Conservation (phyloP, 768 basidiomycete genomes). For the Coprinopsis strossmayeri region DNA sequence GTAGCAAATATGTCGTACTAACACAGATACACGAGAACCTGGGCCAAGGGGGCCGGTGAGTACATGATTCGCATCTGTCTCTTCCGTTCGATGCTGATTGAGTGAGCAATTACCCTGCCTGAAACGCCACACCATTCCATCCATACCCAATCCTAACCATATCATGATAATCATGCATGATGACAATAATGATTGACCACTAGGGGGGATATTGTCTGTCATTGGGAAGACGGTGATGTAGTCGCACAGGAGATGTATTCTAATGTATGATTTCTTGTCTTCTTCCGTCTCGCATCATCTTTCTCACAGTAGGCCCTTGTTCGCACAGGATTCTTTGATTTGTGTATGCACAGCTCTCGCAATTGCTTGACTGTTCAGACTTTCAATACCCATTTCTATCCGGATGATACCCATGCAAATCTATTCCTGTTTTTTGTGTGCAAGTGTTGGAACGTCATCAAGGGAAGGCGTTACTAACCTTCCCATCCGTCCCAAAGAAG, state of each 20-base stretch:
- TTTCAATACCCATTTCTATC: conserved; percentile 13
- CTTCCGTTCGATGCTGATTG: conserved; percentile 4
- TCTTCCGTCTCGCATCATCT: not conserved
- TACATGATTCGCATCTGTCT: conserved; percentile 11
- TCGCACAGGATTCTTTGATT: conserved; percentile 54
- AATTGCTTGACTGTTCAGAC: conserved; percentile 26
- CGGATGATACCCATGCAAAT: conserved; percentile 19
- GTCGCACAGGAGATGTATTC: conserved; percentile 74
- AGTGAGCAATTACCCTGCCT: too few relatives aligned
- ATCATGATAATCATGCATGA: not conserved
- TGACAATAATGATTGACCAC: not conserved
- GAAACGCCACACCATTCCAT: too few relatives aligned
- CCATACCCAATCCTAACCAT: too few relatives aligned
- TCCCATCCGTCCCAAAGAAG: too few relatives aligned
- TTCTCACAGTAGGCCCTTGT: conserved; percentile 11
- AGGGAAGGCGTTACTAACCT: too few relatives aligned
- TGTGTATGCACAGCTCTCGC: conserved; percentile 47
- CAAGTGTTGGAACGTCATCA: too few relatives aligned
- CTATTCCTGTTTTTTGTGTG: too few relatives aligned
- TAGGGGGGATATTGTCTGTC: conserved; percentile 77
- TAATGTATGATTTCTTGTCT: conserved; percentile 47
- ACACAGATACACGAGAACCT: conserved; percentile 82
- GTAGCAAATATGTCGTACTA: conserved; percentile 81
- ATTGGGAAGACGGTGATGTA: conserved; percentile 83
- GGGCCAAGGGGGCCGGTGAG: conserved; percentile 80